These are phyloP conservation scores for Eremothecium coryli DNA, from an alignment of 1,139 yeast genomes.

Conservation along the genomic window DNA sequence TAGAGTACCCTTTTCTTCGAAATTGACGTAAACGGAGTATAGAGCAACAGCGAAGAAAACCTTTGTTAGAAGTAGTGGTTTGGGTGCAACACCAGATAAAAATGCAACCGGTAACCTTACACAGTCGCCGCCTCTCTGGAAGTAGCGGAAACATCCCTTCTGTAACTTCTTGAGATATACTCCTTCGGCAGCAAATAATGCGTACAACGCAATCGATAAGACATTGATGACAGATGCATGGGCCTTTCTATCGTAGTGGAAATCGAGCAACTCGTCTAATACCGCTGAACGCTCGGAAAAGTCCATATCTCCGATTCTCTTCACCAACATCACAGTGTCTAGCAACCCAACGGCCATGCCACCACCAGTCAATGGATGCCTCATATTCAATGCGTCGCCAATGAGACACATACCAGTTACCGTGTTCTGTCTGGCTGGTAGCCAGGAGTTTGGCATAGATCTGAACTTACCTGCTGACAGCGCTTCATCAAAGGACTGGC, in stretches of 20 bases:
- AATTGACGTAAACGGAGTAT: constrained; percentile 66
- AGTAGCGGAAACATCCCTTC: constrained; percentile 81
- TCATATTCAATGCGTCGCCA: constrained; percentile 94
- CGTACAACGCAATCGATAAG: constrained; percentile 79
- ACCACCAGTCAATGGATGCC: constrained; percentile 98
- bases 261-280: constrained; percentile 45
- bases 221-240: constrained; percentile 83
- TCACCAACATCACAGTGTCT: constrained; percentile 65
- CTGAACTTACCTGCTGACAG: constrained; percentile 47
- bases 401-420: constrained; percentile 72
- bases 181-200: constrained; percentile 82
- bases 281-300: constrained; percentile 51
- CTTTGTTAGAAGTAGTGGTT: constrained; percentile 62
- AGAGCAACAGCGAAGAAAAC: constrained; percentile 90
- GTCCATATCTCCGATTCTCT: constrained; percentile 40
- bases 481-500: constrained; percentile 59
- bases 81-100: constrained; percentile 72
- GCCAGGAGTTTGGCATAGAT: constrained; percentile 90
- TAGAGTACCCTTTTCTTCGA: constrained; percentile 50
- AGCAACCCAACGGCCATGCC: constrained; percentile 97
- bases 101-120: constrained; percentile 73
- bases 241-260: constrained; percentile 69
- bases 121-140: constrained; percentile 75
- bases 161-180: constrained; percentile 60
- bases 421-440: constrained; percentile 60